Conservation (phyloP, 352 stramenopile species). For the Phytophthora colocasiae region DNA sequence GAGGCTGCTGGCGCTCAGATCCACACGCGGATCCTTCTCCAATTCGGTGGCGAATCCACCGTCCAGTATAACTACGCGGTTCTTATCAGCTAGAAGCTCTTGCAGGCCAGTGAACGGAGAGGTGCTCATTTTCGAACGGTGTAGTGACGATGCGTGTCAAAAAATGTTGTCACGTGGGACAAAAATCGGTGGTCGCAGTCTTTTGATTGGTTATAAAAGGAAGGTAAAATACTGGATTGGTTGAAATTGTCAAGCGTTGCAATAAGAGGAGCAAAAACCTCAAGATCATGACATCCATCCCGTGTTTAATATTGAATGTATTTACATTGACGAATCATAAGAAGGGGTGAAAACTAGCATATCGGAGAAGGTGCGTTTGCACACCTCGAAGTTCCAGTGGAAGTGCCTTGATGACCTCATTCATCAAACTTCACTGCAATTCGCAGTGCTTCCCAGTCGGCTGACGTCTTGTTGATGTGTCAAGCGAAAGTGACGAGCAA, state of each 20-base stretch:
- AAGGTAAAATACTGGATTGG: slow-evolving; percentile 12
- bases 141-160: slow-evolving; percentile 7
- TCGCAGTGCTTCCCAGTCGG: background rate
- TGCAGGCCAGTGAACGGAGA: slow-evolving; percentile 42
- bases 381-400: background rate
- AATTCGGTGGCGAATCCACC: slow-evolving; percentile 82
- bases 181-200: slow-evolving; percentile 12
- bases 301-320: background rate
- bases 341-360: slow-evolving; percentile 30
- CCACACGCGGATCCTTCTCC: slow-evolving; percentile 72
- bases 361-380: slow-evolving; percentile 14
- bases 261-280: slow-evolving; percentile 21
- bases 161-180: slow-evolving; percentile 30
- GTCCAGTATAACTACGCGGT: slow-evolving; percentile 69
- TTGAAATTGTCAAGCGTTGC: slow-evolving; percentile 24
- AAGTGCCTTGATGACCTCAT: slow-evolving; percentile 19
- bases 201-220: background rate
- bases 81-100: slow-evolving; percentile 35
- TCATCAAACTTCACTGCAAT: slow-evolving; percentile 26
- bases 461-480: slow-evolving; percentile 25
- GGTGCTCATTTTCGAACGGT: slow-evolving; percentile 20
- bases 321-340: background rate
- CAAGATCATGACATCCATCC: slow-evolving; percentile 25
- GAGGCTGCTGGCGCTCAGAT: slow-evolving; percentile 59
- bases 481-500: slow-evolving; percentile 35